Evolutionary conservation across 228 moss, liverwort and hornwort genomes (phyloP).

Genomic region (Sphagnum magellanicum): DNA sequence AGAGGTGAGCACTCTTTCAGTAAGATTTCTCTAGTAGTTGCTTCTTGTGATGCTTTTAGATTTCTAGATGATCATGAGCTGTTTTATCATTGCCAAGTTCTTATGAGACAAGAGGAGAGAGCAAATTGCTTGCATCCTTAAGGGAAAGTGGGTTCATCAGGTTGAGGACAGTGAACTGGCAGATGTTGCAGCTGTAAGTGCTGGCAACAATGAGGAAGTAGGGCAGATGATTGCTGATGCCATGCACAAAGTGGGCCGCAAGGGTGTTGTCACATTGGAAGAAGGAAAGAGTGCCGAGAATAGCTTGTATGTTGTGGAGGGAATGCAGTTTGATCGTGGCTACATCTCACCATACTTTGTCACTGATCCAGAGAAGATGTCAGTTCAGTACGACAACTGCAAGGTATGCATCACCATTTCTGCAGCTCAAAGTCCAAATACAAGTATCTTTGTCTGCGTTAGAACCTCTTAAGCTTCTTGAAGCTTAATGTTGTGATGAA

Average conservation of each 20-base stretch:
- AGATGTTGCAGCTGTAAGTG: slow-evolving; percentile 96
- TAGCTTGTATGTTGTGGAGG: slow-evolving; percentile 84
- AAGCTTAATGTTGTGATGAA: too few relatives aligned
- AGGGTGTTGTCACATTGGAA: slow-evolving; percentile 86
- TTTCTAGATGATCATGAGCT: too few relatives aligned
- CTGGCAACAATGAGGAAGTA: slow-evolving; percentile 82
- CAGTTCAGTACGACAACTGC: slow-evolving; percentile 91
- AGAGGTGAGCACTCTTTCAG: slow-evolving; percentile 37
- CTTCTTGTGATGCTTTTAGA: background rate
- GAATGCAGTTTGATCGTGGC: slow-evolving; percentile 97
- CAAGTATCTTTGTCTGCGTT: too few relatives aligned
- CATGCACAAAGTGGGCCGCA: slow-evolving; percentile 94
- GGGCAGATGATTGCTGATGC: slow-evolving; percentile 97
- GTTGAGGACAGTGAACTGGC: slow-evolving; percentile 95
- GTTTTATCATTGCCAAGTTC: too few relatives aligned
- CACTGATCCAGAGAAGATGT: slow-evolving; percentile 97
- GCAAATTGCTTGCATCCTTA: too few relatives aligned
- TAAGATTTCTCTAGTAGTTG: background rate
- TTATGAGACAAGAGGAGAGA: too few relatives aligned
- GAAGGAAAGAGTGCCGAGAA: slow-evolving; percentile 98
- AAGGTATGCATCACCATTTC: slow-evolving; percentile 34
- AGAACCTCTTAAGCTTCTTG: too few relatives aligned
- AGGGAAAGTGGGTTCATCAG: slow-evolving; percentile 15
- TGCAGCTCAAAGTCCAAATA: background rate
- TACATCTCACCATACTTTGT: slow-evolving; percentile 97